Evolutionary conservation across 2,329 filamentous ascomycete species (phyloP).

Genomic region (Trichoderma sp.): DNA sequence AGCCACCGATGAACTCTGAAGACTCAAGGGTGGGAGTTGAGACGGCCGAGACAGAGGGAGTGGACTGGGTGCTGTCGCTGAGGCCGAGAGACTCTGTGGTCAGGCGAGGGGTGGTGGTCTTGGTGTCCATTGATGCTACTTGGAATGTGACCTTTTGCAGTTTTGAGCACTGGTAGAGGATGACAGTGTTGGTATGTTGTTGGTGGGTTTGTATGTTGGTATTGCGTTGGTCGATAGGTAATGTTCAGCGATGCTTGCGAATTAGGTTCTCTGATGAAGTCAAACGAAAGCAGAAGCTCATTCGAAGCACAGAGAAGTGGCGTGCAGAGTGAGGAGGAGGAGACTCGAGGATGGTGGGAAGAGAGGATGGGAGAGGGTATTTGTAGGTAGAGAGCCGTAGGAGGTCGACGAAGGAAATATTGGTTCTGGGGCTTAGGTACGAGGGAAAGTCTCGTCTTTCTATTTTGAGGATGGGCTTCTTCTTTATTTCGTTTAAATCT

Average conservation of each 20-base stretch:
- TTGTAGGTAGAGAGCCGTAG: slow-evolving; percentile 12
- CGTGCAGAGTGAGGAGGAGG: too few species aligned
- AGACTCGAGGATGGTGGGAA: neutral
- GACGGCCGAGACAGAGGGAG: slow-evolving; percentile 13
- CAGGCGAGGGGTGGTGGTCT: slow-evolving; percentile 10
- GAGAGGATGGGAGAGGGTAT: slow-evolving; percentile 16
- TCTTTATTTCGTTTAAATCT: neutral
- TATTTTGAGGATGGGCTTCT: too few species aligned
- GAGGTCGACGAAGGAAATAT: too few species aligned
- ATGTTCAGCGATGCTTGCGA: neutral
- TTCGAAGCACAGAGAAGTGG: neutral
- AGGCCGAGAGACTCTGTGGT: slow-evolving; percentile 17
- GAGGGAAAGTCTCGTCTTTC: neutral
- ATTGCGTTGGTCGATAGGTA: neutral
- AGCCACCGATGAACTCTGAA: slow-evolving; percentile 16
- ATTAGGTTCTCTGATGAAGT: neutral
- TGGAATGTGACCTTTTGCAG: neutral
- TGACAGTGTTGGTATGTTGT: neutral
- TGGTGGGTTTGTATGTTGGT: too few species aligned
- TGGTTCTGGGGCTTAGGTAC: neutral
- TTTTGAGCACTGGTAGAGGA: neutral
- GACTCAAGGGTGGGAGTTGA: slow-evolving; percentile 25
- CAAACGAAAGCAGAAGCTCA: neutral
- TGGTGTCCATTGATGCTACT: slow-evolving; percentile 12
- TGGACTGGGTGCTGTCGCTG: slow-evolving; percentile 15